Percentiles rank a stretch among this genome's conserved stretches.
These are phyloP conservation scores for Alnus rubra DNA, from an alignment of 306 rosid species.

Conservation along the genomic window DNA sequence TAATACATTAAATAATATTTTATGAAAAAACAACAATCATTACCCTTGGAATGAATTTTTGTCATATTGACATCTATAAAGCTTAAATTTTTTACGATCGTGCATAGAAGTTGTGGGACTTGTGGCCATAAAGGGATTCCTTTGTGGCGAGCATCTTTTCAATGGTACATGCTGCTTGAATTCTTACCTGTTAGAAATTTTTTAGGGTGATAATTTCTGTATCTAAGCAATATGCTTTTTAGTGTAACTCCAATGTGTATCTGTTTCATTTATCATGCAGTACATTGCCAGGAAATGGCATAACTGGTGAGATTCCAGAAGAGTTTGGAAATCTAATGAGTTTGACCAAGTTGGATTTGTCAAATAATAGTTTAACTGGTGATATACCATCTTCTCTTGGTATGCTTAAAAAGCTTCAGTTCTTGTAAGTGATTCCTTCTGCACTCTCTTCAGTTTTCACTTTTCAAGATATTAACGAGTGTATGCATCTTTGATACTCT, in stretches of 20 bases:
- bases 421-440: conserved; percentile 68
- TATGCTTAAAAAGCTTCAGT: conserved; percentile 69
- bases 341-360: conserved; percentile 77
- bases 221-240: background rate
- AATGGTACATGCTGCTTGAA: background rate
- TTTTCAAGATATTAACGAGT: conserved; percentile 14
- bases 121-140: background rate
- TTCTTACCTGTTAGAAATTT: conserved; percentile 9
- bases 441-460: conserved; percentile 8
- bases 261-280: conserved; percentile 48
- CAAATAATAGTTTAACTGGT: conserved; percentile 68
- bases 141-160: background rate
- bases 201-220: background rate
- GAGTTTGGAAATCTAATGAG: conserved; percentile 75
- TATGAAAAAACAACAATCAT: background rate
- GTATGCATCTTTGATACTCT: conserved; percentile 21
- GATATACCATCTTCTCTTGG: conserved; percentile 87
- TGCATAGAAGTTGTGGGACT: background rate
- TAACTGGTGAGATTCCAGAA: conserved; percentile 73
- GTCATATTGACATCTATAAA: background rate
- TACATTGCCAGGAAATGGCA: conserved; percentile 79
- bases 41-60: background rate
- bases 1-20: background rate
- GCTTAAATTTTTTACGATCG: background rate
- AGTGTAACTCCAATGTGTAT: conserved; percentile 19